Base-by-base conservation (phyloP, 495 filamentous ascomycete genomes). In the Aspergillus asperescens region DNA sequence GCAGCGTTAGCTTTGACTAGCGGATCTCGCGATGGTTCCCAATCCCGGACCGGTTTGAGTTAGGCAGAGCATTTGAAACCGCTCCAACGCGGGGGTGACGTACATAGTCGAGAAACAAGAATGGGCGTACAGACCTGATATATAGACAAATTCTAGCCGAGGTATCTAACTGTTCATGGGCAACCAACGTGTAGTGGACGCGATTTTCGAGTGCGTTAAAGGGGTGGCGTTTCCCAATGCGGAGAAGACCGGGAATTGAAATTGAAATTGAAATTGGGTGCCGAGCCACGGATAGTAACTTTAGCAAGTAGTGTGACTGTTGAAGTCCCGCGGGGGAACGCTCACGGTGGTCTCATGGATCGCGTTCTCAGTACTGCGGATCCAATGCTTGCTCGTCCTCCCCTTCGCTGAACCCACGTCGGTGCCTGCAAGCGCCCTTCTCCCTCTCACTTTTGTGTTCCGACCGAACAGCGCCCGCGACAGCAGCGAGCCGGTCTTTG, bases 201-300 rank as follows among this genome's bases (percentile, higher is more conserved):
- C 15, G 32, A 25, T 23, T 13, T 27, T 47, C 52, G 7, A 19
- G 18, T 6, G 5, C 15, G n/a, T 23, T 7, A 40, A 40, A 16
- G 23, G 24, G 9, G 43, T 16, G 43, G 29, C 49, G 32, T 47
- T 53, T 34, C 62, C 59, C 56, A 58, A 66, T 65, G 62, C 68
- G 68, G 70, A 71, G 68, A 55, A 63, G 68, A 45, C 62, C 70
- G 70, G 70, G 48, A 60, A 28, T 48, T 53, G 29, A 57, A 58
- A 48, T 50, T 42, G 70, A 45, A 60, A 28, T 48, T 53, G 29
- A 57, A 58, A 48, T 50, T 42, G 43, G 50, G 41, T 54, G 42
- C 51, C 51, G 51, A 54, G 42, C n/a, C n/a, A 24, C 34, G 24
- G 45, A 43, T 32, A 23, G 50, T 46, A 39, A 46, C 56, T 22